Conservation (phyloP, 495 filamentous ascomycete species). For the Delitschia confertaspora region DNA sequence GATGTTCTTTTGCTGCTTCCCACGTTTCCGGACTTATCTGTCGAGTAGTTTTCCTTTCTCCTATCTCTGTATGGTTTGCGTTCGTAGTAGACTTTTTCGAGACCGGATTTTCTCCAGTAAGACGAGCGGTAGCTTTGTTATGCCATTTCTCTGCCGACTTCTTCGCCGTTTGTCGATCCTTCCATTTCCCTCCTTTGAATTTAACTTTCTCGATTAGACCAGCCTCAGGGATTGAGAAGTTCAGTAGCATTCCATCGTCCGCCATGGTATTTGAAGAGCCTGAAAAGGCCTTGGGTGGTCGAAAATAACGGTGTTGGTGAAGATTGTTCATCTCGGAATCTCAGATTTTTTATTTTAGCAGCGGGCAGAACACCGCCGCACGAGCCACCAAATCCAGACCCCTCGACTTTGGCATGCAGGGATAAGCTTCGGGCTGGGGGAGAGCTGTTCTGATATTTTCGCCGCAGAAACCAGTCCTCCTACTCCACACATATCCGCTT, state of each 20-base stretch:
- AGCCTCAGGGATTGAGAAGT: constrained; percentile 68
- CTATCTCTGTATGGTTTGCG: constrained; percentile 15
- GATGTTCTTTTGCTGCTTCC: constrained; percentile 13
- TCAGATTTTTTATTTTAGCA: too few species aligned
- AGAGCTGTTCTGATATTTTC: constrained; percentile 11
- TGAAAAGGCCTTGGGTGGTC: too few species aligned
- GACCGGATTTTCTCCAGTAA: constrained; percentile 1
- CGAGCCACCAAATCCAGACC: too few species aligned
- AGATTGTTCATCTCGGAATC: too few species aligned
- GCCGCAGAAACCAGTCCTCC: constrained; percentile 12
- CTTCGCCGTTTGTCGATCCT: constrained; percentile 73
- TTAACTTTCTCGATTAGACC: constrained; percentile 46
- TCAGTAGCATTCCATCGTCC: constrained; percentile 90
- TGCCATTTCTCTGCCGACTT: constrained; percentile 51
- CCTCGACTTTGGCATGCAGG: too few species aligned
- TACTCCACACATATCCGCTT: not conserved
- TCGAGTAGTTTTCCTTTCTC: constrained; percentile 5
- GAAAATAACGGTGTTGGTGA: too few species aligned
- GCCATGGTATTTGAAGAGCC: constrained; percentile 68
- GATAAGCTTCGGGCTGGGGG: too few species aligned
- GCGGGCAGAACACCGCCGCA: too few species aligned
- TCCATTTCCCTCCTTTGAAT: constrained; percentile 87
- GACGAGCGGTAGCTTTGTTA: constrained; percentile 28
- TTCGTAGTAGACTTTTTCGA: constrained; percentile 2
- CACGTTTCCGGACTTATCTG: constrained; percentile 17